Base-by-base conservation (phyloP, 306 rosid species). In the Trifolium subterraneum region DNA sequence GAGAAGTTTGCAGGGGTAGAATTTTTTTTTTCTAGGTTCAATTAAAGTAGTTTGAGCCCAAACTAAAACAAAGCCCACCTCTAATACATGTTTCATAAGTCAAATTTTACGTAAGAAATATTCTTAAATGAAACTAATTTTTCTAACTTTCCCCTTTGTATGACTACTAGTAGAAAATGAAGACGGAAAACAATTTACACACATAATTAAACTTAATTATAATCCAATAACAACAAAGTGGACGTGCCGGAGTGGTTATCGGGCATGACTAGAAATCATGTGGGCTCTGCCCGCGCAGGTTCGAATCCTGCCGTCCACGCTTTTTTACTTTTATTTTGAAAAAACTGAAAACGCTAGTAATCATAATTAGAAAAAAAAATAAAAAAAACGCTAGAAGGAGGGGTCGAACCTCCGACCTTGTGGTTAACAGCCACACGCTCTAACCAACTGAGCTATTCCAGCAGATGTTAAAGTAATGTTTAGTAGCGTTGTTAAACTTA, bases 221-320 rank as follows among this genome's bases (percentile, higher is more conserved):
- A 13, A 7, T 1, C 1, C 0, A 0, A 0, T 1, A 0, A 6
- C 54, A 48, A 0, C 1, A 15, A n/a, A n/a, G 55, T 48, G 55
- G 20, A 15, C 55, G 55, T 48, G 55, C 55, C 55, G 55, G 55
- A 48, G 55, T 48, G 55, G 55, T 48, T 48, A 48, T 48, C 55
- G 55, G 55, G 55, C 55, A 48, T 48, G 55, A 48, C 55, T 48
- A 48, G 55, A 48, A 48, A 48, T 48, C 55, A 48, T 48, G 55
- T 48, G 55, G 55, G 55, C 55, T 48, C 7, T 48, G 55, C 55
- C 55, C 55, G 55, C 55, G 55, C 55, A 48, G 55, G 55, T 48
- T 48, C 55, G 55, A 48, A 27, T 15, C 45, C 44, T 35, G 38
- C 23, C 19, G 55, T 15, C 20, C 22, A 48, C 55, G 55, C 3